These are phyloP conservation scores for Chrysosporium keratinophilum DNA, from an alignment of 2,329 filamentous ascomycete genomes.

Conservation along the genomic window DNA sequence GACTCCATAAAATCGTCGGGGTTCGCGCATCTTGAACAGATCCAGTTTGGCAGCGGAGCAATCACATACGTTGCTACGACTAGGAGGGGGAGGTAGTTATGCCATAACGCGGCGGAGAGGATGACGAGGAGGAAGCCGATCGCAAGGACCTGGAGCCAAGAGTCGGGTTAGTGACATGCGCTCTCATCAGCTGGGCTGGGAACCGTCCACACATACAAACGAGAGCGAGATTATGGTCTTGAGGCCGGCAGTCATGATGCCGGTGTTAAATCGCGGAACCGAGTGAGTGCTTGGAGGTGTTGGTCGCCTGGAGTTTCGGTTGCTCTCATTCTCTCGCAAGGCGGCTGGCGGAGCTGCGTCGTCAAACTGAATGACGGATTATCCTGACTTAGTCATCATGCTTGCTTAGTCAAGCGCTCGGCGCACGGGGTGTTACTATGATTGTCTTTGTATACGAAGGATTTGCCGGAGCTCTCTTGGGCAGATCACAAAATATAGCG, in stretches of 20 bases:
- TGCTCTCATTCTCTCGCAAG: not conserved
- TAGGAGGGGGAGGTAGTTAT: conserved; percentile 87
- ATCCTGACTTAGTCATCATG: not conserved
- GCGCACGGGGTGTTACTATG: not conserved
- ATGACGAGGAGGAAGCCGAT: conserved; percentile 98
- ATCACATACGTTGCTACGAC: conserved; percentile 93
- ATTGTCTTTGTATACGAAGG: no score
- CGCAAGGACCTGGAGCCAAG: conserved; percentile 61
- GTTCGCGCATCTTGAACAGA: conserved; percentile 77
- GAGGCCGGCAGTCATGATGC: conserved; percentile 64
- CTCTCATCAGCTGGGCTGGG: not conserved
- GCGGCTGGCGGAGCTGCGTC: not conserved
- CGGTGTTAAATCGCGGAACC: conserved; percentile 18
- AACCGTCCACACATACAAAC: conserved; percentile 52
- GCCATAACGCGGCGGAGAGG: conserved; percentile 88
- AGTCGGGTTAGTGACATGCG: not conserved
- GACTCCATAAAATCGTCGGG: conserved; percentile 92
- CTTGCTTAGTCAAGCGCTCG: no score
- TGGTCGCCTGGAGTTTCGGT: not conserved
- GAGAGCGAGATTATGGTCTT: conserved; percentile 99
- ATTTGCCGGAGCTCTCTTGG: no score
- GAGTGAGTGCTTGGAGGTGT: conserved; percentile 15
- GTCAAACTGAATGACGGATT: not conserved
- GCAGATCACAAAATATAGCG: no score
- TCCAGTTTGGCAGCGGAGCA: conserved; percentile 92